Conservation (phyloP, 257 asterid species). For the Galeopsis tetrahit region DNA sequence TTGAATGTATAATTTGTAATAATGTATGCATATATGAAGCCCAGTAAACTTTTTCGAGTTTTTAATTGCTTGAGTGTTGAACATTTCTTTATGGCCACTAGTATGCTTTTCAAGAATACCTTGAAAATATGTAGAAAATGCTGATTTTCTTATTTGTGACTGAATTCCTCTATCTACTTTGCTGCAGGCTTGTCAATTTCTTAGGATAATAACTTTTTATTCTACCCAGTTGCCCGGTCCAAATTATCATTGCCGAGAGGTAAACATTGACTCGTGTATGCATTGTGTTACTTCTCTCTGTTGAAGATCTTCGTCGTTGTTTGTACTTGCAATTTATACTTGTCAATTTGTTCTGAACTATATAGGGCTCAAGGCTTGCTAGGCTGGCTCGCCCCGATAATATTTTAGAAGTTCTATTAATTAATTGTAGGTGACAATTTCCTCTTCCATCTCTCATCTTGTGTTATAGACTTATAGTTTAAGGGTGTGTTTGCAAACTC, state of each 20-base stretch:
- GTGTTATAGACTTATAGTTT: background rate
- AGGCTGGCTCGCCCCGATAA: conserved; percentile 85
- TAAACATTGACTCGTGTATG: conserved; percentile 34
- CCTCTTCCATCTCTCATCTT: conserved; percentile 5
- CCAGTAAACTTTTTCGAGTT: background rate
- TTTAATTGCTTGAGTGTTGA: background rate
- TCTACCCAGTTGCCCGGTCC: conserved; percentile 99
- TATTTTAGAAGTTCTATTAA: conserved; percentile 66
- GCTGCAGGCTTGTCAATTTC: conserved; percentile 86
- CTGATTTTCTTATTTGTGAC: background rate
- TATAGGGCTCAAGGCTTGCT: conserved; percentile 98
- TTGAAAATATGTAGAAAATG: background rate
- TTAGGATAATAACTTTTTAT: conserved; percentile 85
- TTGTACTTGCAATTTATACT: conserved; percentile 23
- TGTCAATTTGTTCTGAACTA: conserved; percentile 26
- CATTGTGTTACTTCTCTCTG: conserved; percentile 19
- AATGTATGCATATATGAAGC: background rate
- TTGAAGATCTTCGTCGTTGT: conserved; percentile 17
- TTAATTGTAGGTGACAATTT: conserved; percentile 57
- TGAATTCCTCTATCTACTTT: background rate
- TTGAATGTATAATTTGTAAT: background rate
- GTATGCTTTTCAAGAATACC: background rate
- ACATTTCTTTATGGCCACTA: background rate
- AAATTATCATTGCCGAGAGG: conserved; percentile 98
- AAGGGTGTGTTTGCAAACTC: too few species aligned